A percentile compares a stretch with the other conserved stretches of the same genome.
These are phyloP conservation scores for Echinochloa phyllopogon DNA, from an alignment of 176 grass and related monocot genomes.

Conservation along the genomic window DNA sequence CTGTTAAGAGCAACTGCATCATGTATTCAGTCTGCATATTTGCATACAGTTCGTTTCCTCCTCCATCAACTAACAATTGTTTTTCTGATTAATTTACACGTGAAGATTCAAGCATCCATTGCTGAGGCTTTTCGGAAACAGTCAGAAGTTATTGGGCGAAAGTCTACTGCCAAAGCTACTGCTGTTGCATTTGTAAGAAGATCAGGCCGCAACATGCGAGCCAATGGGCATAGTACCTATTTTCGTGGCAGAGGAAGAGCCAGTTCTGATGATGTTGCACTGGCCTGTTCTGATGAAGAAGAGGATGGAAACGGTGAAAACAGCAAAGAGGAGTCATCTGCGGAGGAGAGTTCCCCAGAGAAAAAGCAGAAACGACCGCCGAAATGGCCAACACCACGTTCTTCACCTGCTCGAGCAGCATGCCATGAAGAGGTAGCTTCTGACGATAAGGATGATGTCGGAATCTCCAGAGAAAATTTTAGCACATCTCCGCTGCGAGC, in stretches of 20 bases:
- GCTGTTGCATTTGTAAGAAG: slow-evolving; percentile 58
- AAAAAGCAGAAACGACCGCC: slow-evolving; percentile 59
- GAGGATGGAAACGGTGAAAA: slow-evolving; percentile 68
- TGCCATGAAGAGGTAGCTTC: slow-evolving; percentile 54
- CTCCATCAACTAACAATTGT: slow-evolving; percentile 7
- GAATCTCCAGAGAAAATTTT: slow-evolving; percentile 52
- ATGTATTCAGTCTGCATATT: slow-evolving; percentile 1
- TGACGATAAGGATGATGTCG: slow-evolving; percentile 71
- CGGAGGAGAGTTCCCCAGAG: slow-evolving; percentile 64
- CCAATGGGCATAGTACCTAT: slow-evolving; percentile 42
- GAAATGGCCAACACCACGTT: slow-evolving; percentile 59
- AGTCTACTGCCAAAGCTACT: slow-evolving; percentile 49
- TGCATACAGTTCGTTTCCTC: slow-evolving; percentile 23
- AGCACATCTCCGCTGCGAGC: slow-evolving; percentile 68
- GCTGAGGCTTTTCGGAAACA: slow-evolving; percentile 75
- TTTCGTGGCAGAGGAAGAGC: slow-evolving; percentile 58
- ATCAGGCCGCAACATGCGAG: slow-evolving; percentile 56
- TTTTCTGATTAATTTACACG: slow-evolving; percentile 26
- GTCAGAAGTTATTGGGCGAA: slow-evolving; percentile 68
- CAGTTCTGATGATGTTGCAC: slow-evolving; percentile 37
- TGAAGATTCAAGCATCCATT: slow-evolving; percentile 88
- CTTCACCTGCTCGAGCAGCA: slow-evolving; percentile 68
- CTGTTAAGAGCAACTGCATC: neutral
- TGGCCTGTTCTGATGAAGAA: slow-evolving; percentile 63
- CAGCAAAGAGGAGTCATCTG: slow-evolving; percentile 59